phyloP scores from a whole-genome alignment of 2,329 filamentous ascomycete genomes.

The Botryotinia globosa region DNA sequence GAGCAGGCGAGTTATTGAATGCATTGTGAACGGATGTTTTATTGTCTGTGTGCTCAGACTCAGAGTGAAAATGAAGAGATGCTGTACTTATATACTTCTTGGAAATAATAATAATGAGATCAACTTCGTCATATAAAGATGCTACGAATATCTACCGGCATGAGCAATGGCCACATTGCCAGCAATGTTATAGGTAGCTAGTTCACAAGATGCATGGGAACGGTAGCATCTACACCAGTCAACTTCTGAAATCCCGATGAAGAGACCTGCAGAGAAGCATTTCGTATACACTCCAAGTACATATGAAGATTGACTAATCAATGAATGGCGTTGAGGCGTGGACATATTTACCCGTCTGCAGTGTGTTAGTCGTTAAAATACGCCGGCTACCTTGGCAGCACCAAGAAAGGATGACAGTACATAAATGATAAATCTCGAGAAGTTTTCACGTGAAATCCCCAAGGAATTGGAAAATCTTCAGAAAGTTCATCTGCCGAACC shows the following conservation, averaged over 20 bases:
- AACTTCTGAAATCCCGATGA: not conserved
- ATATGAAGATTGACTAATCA: not conserved
- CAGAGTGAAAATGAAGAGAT: not conserved
- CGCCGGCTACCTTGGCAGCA: not conserved
- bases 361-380: no score
- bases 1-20: constrained; percentile 7
- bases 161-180: not conserved
- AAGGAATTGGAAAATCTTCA: not conserved
- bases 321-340: not conserved
- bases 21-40: not conserved
- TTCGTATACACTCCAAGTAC: not conserved
- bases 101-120: not conserved
- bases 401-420: not conserved
- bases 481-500: no score
- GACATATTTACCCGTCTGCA: not conserved
- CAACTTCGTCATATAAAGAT: not conserved
- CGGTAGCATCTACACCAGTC: not conserved
- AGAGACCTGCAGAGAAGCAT: not conserved
- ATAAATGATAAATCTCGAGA: not conserved
- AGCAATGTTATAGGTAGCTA: not conserved
- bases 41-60: not conserved
- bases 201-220: not conserved
- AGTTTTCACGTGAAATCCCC: not conserved
- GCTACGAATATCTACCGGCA: not conserved
- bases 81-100: not conserved